Conservation (phyloP, 768 basidiomycete genomes). For the Daedaleopsis nitida region DNA sequence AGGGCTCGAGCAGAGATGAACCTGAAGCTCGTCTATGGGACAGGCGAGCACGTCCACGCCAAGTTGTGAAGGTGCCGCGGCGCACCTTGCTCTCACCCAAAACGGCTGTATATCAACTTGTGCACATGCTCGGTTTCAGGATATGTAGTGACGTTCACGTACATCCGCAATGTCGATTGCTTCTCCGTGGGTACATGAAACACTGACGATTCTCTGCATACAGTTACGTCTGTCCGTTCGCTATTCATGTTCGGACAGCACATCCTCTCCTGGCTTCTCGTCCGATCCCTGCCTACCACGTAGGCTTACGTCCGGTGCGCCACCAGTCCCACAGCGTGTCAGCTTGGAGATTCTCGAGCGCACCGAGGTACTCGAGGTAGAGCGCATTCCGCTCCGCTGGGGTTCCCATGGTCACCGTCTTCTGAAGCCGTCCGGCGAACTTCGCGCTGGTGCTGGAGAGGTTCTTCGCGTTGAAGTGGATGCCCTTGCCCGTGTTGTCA, state of each 20-base stretch:
- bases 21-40: constrained; percentile 1
- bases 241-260: too few species aligned
- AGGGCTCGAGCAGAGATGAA: neutral
- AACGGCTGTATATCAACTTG: too few species aligned
- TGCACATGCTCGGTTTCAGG: too few species aligned
- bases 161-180: too few species aligned
- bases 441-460: too few species aligned
- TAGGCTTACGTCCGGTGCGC: neutral
- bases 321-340: neutral
- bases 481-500: neutral
- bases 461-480: constrained; percentile 6
- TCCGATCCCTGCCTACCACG: too few species aligned
- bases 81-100: neutral
- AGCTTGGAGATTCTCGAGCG: neutral
- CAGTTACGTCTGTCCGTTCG: too few species aligned
- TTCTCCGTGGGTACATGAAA: too few species aligned
- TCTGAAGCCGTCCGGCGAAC: neutral
- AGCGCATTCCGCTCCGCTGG: neutral
- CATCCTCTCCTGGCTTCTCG: too few species aligned
- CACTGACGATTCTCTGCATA: too few species aligned
- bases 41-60: neutral
- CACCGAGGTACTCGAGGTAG: neutral
- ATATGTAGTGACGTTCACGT: too few species aligned
- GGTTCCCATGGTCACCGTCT: neutral
- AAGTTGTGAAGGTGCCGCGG: constrained; percentile 3